A percentile compares a stretch with the other conserved stretches of the same genome.
These are phyloP conservation scores for Geotrichum siamense DNA, from an alignment of 1,139 yeast species.

Conservation along the genomic window DNA sequence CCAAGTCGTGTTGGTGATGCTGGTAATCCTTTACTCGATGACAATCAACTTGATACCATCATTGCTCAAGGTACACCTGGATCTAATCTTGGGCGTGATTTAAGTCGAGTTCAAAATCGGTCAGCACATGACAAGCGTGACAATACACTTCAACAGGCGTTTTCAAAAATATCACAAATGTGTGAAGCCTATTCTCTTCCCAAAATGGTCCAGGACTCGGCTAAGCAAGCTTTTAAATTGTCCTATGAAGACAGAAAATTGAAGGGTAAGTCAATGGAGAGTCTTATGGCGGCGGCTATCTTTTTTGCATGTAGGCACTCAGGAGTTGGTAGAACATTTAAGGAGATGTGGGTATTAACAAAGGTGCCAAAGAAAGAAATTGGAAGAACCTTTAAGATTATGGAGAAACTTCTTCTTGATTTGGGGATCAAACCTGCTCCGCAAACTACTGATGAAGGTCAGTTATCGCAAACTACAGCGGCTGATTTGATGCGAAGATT, in stretches of 20 bases:
- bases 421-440: constrained; percentile 33
- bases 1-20: constrained; percentile 99
- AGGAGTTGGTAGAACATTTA: constrained; percentile 88
- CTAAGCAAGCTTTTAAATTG: constrained; percentile 89
- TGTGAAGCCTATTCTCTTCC: constrained; percentile 96
- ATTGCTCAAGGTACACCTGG: constrained; percentile 71
- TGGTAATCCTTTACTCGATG: constrained; percentile 86
- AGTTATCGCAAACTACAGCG: constrained; percentile 84
- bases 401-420: constrained; percentile 55
- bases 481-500: constrained; percentile 84
- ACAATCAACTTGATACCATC: constrained; percentile 87
- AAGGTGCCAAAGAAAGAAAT: constrained; percentile 91
- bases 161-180: constrained; percentile 86
- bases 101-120: constrained; percentile 82
- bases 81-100: constrained; percentile 70
- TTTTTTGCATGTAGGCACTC: constrained; percentile 93
- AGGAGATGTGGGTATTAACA: constrained; percentile 93
- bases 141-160: constrained; percentile 81
- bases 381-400: constrained; percentile 66
- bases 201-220: constrained; percentile 92
- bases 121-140: constrained; percentile 83
- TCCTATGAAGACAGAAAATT: constrained; percentile 83
- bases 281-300: constrained; percentile 95
- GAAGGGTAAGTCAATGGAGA: constrained; percentile 87
- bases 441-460: constrained; percentile 35